Base-by-base conservation (phyloP, 2,329 filamentous ascomycete species). In the Escovopsis sp. region DNA sequence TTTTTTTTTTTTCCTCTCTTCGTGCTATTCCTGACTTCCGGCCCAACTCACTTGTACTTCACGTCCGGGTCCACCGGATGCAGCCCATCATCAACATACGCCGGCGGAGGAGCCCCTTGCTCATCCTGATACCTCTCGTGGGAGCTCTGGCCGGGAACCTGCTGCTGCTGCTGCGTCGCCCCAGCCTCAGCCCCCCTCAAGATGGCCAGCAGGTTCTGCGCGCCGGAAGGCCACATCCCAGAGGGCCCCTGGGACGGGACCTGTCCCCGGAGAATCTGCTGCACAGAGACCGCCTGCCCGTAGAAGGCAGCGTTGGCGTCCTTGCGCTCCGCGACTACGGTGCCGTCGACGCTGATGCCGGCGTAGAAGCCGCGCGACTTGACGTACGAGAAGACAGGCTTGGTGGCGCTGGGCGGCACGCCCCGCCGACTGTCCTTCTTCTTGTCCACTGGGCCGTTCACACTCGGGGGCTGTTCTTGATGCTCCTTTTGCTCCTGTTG, bases 221-320 rank as follows among this genome's bases (percentile, higher is more conserved):
- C 55, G 8, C 60, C 60, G 2, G 49, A 47, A 3, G 59, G 59
- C 60, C 59, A 63, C 53, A 51, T 52, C 23, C 54, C 53, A 12
- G 43, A 44, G 7, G 52, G 43, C 4, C 48, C 51, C 33, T 56
- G 53, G 2, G 49, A 44, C 1, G 55, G 55, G 2, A 60, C 52
- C 6, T 58, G 52, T n/a, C 69, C 64, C 35, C 68, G 61, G 23
- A 75, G 55, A 42, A 75, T 73, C 46, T 62, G 60, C 23, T 65
- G 59, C 1, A 67, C 69, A 0, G 63, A 51, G 23, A 74, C 54
- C 4, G 55, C 50, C n/a, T 82, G 69, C 19, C 82, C 81, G 58
- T 93, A 94, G 55, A 94, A 94, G 6, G 75, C 74, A 41, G 85
- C 81, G 54, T 95, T 95, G 55, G 89, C 88, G 45, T 89, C 85